phyloP scores from a whole-genome alignment of 2,329 filamentous ascomycete species.

The Ceratocystis cacaofunesta region DNA sequence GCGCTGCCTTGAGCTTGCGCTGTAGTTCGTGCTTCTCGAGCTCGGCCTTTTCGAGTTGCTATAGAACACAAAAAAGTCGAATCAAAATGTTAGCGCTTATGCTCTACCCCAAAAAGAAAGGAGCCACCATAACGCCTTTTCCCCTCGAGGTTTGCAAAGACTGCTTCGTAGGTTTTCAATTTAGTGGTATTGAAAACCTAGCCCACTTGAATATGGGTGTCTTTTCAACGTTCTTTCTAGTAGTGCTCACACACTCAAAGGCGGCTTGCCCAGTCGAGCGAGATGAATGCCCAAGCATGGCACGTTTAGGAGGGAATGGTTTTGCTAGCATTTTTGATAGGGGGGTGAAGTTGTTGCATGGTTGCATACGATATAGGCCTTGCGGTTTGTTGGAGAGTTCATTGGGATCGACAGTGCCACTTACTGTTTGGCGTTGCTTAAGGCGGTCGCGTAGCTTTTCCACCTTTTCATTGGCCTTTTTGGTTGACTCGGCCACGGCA shows the following conservation, averaged over 20 bases:
- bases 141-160: neutral
- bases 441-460: slow-evolving; percentile 42
- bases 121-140: neutral
- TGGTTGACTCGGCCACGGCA: slow-evolving; percentile 25
- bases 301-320: slow-evolving; percentile 4
- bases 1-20: slow-evolving; percentile 37
- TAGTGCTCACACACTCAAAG: slow-evolving; percentile 13
- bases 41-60: slow-evolving; percentile 46
- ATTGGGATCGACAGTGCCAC: slow-evolving; percentile 21
- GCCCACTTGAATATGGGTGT: neutral
- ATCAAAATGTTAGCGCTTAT: slow-evolving; percentile 1
- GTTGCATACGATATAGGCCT: slow-evolving; percentile 5
- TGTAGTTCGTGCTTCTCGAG: slow-evolving; percentile 42
- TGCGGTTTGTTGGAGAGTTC: slow-evolving; percentile 3
- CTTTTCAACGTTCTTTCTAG: too few relatives aligned
- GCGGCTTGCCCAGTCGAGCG: slow-evolving; percentile 14
- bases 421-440: slow-evolving; percentile 45
- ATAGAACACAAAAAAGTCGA: slow-evolving; percentile 11
- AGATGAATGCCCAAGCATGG: slow-evolving; percentile 7
- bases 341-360: slow-evolving; percentile 9
- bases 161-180: neutral
- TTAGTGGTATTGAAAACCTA: neutral
- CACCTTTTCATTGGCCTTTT: slow-evolving; percentile 37
- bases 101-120: neutral
- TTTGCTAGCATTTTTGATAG: neutral